A percentile compares a stretch with the other conserved stretches of the same genome.
phyloP scores from a whole-genome alignment of 2,329 filamentous ascomycete species.

The Cercospora sp. region DNA sequence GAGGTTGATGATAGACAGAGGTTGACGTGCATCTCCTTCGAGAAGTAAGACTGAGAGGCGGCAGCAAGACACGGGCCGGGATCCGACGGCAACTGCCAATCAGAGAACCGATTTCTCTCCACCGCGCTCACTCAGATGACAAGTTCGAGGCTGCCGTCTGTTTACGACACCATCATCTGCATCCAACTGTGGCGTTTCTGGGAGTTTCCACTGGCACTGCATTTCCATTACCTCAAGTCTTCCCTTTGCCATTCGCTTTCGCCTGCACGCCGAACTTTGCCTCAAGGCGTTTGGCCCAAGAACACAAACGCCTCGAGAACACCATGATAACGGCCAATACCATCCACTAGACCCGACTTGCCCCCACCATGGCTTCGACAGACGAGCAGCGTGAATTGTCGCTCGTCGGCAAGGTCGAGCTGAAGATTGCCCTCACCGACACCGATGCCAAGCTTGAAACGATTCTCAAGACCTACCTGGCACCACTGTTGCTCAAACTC shows the following conservation, averaged over 20 bases:
- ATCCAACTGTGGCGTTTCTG: constrained; percentile 15
- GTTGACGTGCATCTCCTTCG: not conserved
- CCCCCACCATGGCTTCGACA: constrained; percentile 12
- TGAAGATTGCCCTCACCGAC: constrained; percentile 78
- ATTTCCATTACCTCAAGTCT: not conserved
- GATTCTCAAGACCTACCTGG: constrained; percentile 74
- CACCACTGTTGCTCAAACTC: constrained; percentile 81
- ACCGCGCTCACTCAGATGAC: not conserved
- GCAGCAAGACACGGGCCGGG: not conserved
- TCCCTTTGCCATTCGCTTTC: not conserved
- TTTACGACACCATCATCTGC: constrained; percentile 11
- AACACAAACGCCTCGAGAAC: too few relatives aligned
- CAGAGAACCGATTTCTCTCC: not conserved
- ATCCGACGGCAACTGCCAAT: not conserved
- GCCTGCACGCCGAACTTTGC: not conserved
- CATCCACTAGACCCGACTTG: not conserved
- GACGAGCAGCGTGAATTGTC: constrained; percentile 71
- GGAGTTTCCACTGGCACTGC: constrained; percentile 1
- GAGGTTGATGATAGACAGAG: not conserved
- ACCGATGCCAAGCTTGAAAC: constrained; percentile 80
- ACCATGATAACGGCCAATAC: constrained; percentile 10
- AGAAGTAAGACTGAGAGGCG: not conserved
- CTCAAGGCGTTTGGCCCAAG: not conserved
- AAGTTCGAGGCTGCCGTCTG: constrained; percentile 10
- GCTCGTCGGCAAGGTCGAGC: constrained; percentile 81